Conservation (phyloP, 352 stramenopile genomes). For the Phytopythium montanum region DNA sequence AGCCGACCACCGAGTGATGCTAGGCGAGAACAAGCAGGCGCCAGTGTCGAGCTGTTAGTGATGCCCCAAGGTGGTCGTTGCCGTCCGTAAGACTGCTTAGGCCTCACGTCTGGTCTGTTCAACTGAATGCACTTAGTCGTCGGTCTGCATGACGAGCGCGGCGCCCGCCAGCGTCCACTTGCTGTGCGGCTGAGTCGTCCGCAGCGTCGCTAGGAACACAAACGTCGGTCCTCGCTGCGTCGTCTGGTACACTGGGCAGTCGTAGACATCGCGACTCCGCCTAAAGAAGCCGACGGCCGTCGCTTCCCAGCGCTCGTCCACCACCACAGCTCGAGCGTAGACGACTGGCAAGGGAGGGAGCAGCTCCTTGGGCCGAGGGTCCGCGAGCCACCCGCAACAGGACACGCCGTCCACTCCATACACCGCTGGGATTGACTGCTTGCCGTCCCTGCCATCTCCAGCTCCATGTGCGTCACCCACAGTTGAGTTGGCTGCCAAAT, state of each 20-base stretch:
- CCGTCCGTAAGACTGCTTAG: too few species aligned
- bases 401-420: constrained; percentile 86
- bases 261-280: constrained; percentile 84
- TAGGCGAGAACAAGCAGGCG: too few species aligned
- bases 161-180: constrained; percentile 94
- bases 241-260: constrained; percentile 96
- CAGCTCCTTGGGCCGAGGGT: constrained; percentile 93
- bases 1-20: too few species aligned
- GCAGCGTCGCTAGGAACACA: constrained; percentile 95
- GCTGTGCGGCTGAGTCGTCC: constrained; percentile 66
- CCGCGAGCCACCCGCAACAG: constrained; percentile 83
- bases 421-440: constrained; percentile 11
- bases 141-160: constrained; percentile 93
- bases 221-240: constrained; percentile 94
- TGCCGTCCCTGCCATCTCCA: not conserved
- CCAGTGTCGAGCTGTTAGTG: too few species aligned
- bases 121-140: constrained; percentile 44
- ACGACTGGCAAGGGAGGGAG: constrained; percentile 86
- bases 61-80: too few species aligned
- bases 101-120: too few species aligned
- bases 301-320: constrained; percentile 92
- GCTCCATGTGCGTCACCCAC: not conserved
- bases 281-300: constrained; percentile 93
- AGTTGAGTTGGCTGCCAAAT: constrained; percentile 16
- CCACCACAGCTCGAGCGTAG: constrained; percentile 92